A percentile compares a stretch with the other conserved stretches of the same genome.
Evolutionary conservation across 495 filamentous ascomycete species (phyloP).

Genomic region (Bryoglossum gracile): DNA sequence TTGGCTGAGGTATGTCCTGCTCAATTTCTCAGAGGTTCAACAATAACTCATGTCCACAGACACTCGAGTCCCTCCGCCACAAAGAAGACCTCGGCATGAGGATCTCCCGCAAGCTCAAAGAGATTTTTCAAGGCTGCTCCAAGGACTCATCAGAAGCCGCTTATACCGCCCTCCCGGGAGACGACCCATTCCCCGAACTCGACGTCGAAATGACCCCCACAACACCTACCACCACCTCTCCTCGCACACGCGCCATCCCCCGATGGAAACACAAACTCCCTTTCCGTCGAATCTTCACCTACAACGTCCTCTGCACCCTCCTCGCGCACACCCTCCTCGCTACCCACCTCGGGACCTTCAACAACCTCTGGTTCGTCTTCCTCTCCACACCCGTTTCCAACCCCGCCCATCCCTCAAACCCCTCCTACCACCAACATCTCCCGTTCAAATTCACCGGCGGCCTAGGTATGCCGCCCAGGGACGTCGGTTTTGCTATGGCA

Average conservation of each 20-base stretch:
- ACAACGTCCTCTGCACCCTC: slow-evolving; percentile 63
- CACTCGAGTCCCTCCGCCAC: slow-evolving; percentile 40
- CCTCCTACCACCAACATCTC: slow-evolving; percentile 31
- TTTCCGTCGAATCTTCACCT: slow-evolving; percentile 71
- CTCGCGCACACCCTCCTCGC: slow-evolving; percentile 61
- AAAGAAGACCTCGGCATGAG: slow-evolving; percentile 42
- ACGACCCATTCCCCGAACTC: slow-evolving; percentile 10
- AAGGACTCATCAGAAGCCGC: slow-evolving; percentile 5
- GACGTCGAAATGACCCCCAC: slow-evolving; percentile 12
- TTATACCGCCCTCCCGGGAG: slow-evolving; percentile 18
- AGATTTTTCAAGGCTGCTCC: slow-evolving; percentile 5
- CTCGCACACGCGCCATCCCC: slow-evolving; percentile 12
- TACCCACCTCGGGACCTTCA: slow-evolving; percentile 77
- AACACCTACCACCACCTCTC: slow-evolving; percentile 5
- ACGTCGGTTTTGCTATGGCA: slow-evolving; percentile 70
- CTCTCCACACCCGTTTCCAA: slow-evolving; percentile 71
- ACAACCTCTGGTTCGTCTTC: slow-evolving; percentile 78
- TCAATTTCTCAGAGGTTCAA: not conserved
- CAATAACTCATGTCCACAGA: no score
- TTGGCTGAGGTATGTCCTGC: slow-evolving; percentile 54
- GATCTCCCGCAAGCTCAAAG: slow-evolving; percentile 6
- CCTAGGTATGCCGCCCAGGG: slow-evolving; percentile 64
- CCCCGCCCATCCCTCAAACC: slow-evolving; percentile 36
- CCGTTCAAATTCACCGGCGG: slow-evolving; percentile 76
- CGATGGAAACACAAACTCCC: slow-evolving; percentile 40